These are phyloP conservation scores for Ogataea pignaliae DNA, from an alignment of 805 yeast species.

Conservation along the genomic window DNA sequence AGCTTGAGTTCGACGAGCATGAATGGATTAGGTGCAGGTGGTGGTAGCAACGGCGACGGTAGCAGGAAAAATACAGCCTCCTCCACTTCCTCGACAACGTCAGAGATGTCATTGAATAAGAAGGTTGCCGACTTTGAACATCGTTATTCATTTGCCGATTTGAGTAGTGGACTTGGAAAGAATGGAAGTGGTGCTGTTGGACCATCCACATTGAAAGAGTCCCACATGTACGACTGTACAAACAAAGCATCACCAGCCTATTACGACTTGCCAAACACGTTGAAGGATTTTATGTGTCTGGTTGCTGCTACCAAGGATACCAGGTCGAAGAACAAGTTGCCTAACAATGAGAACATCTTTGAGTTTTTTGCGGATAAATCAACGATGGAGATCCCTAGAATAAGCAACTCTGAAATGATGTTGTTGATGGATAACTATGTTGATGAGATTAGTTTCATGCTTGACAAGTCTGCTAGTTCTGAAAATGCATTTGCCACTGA, in stretches of 20 bases:
- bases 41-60: not conserved
- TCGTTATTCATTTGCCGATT: conserved; percentile 18
- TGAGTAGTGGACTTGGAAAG: conserved; percentile 4
- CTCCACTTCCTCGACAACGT: conserved; percentile 15
- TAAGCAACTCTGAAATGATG: conserved; percentile 31
- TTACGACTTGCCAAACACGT: conserved; percentile 30
- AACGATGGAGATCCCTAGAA: conserved; percentile 15
- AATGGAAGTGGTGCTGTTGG: conserved; percentile 3
- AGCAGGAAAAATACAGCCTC: conserved; percentile 1
- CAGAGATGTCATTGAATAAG: conserved; percentile 16
- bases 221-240: too few species aligned
- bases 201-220: conserved; percentile 5
- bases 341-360: conserved; percentile 24
- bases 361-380: conserved; percentile 26
- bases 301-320: conserved; percentile 29
- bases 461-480: conserved; percentile 18
- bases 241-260: conserved; percentile 14
- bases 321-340: conserved; percentile 9
- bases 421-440: conserved; percentile 30
- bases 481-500: conserved; percentile 31
- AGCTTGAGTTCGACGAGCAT: not conserved
- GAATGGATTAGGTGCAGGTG: not conserved
- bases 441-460: conserved; percentile 33
- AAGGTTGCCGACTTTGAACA: conserved; percentile 22
- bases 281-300: conserved; percentile 37